These are phyloP conservation scores for Fusarium liriodendri DNA, from an alignment of 2,329 filamentous ascomycete species.

Conservation along the genomic window DNA sequence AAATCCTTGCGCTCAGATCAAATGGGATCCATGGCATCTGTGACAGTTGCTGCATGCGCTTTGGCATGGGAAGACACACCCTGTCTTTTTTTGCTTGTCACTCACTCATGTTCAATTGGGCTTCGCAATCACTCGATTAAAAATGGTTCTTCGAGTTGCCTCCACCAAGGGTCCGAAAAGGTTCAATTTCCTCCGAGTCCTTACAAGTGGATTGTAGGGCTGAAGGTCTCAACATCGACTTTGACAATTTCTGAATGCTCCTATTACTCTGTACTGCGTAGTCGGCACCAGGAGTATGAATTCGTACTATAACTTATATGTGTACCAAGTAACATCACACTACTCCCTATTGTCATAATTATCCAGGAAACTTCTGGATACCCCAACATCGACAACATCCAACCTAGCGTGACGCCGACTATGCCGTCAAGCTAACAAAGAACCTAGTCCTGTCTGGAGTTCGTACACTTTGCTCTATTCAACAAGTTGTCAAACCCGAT, in stretches of 20 bases:
- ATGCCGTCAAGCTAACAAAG: background rate
- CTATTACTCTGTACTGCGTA: background rate
- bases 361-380: background rate
- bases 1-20: constrained; percentile 7
- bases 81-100: background rate
- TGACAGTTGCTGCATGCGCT: constrained; percentile 5
- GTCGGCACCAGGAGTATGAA: background rate
- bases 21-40: background rate
- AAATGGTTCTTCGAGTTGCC: background rate
- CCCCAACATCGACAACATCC: background rate
- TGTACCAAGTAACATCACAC: background rate
- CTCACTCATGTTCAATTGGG: background rate
- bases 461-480: background rate
- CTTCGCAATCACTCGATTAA: background rate
- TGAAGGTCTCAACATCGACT: constrained; percentile 11
- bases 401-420: background rate
- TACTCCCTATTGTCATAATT: background rate
- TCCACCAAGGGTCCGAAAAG: background rate
- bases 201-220: constrained; percentile 29
- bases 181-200: background rate
- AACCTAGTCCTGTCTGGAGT: background rate
- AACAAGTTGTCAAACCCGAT: background rate
- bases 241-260: background rate
- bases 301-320: background rate
- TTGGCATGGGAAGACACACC: background rate